phyloP scores from a whole-genome alignment of 495 filamentous ascomycete genomes.

The Tetracladium setigerum region DNA sequence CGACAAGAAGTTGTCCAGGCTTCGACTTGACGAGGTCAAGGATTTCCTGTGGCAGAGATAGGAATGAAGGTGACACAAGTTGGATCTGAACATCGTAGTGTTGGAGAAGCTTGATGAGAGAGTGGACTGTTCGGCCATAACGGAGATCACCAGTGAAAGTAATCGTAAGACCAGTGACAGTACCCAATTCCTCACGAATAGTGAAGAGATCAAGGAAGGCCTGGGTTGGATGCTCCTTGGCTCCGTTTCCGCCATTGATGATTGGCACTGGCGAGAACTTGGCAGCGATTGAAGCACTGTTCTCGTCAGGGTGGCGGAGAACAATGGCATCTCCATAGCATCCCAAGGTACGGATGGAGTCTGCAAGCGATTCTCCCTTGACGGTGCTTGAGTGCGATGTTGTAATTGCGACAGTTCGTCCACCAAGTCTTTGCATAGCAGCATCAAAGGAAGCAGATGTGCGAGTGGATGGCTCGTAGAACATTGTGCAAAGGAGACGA shows the following conservation, averaged over 20 bases:
- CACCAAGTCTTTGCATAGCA: conserved; percentile 95
- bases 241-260: conserved; percentile 95
- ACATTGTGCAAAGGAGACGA: conserved; percentile 79
- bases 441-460: conserved; percentile 96
- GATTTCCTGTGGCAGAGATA: conserved; percentile 70
- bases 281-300: conserved; percentile 67
- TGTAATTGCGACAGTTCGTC: conserved; percentile 67
- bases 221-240: conserved; percentile 92
- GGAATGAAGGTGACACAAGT: conserved; percentile 72
- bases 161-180: conserved; percentile 86
- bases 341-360: conserved; percentile 86
- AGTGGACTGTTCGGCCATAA: conserved; percentile 92
- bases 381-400: conserved; percentile 75
- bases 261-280: conserved; percentile 84
- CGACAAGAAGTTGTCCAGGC: conserved; percentile 67
- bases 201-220: conserved; percentile 98
- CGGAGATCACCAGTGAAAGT: conserved; percentile 91
- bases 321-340: conserved; percentile 94
- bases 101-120: conserved; percentile 80
- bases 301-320: conserved; percentile 80
- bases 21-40: conserved; percentile 59
- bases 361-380: conserved; percentile 90
- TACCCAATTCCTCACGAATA: conserved; percentile 93
- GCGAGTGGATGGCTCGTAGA: conserved; percentile 95
- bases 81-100: conserved; percentile 94